A percentile compares a stretch with the other conserved stretches of the same genome.
Evolutionary conservation across 2,329 filamentous ascomycete genomes (phyloP).

Genomic region (Trichoderma polysporum): DNA sequence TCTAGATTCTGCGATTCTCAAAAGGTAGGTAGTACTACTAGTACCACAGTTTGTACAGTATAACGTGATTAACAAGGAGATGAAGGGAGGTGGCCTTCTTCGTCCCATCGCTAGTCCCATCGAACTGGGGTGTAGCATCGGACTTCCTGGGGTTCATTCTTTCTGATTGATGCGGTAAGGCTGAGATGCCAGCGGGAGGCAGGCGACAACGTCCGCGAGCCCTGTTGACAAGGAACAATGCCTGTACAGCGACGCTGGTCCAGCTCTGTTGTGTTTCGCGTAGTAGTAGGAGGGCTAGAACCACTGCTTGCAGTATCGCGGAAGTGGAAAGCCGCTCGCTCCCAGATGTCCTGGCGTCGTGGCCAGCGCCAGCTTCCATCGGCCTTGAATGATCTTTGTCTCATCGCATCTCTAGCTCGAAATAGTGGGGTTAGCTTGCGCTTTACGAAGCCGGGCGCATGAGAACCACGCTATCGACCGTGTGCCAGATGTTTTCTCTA

Average conservation of each 20-base stretch:
- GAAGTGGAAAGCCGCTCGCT: neutral
- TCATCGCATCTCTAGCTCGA: neutral
- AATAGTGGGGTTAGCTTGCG: slow-evolving; percentile 1
- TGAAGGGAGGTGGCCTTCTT: neutral
- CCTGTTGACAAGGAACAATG: neutral
- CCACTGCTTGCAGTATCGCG: neutral
- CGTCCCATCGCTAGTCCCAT: neutral
- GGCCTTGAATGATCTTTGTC: neutral
- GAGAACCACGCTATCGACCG: slow-evolving; percentile 1
- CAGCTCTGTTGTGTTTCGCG: neutral
- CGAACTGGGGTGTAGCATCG: slow-evolving; percentile 14
- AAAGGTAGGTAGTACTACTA: neutral
- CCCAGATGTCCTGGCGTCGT: neutral
- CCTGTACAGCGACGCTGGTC: neutral
- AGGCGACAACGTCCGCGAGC: slow-evolving; percentile 12
- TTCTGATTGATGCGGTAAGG: slow-evolving; percentile 10
- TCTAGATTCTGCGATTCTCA: neutral
- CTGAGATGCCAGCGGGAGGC: slow-evolving; percentile 11
- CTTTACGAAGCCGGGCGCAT: neutral
- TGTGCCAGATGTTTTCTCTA: neutral
- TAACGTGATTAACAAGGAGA: neutral
- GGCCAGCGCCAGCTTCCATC: neutral
- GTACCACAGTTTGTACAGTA: neutral
- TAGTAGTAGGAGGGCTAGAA: neutral
- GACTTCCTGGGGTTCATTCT: neutral